Percentiles rank a stretch among this genome's conserved stretches.
These are phyloP conservation scores for Corinectria fuckeliana DNA, from an alignment of 2,329 filamentous ascomycete genomes.

Conservation along the genomic window DNA sequence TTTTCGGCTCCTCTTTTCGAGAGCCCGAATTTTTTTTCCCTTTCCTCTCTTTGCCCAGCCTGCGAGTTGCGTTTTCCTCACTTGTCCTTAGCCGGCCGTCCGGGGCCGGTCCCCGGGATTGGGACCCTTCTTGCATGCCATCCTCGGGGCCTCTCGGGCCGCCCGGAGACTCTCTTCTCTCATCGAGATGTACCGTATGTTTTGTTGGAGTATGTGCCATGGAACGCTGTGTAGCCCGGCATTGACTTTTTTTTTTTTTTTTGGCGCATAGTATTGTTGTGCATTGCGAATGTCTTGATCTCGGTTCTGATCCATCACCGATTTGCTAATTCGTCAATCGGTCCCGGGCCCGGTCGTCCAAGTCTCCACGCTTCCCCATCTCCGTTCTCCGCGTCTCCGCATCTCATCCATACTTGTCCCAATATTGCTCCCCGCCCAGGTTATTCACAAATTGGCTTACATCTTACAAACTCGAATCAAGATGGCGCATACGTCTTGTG, in stretches of 20 bases:
- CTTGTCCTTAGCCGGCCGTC: conserved; percentile 4
- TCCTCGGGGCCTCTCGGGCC: not conserved
- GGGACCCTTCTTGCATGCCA: not conserved
- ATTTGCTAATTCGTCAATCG: not conserved
- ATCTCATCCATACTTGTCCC: not conserved
- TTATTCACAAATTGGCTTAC: too few relatives aligned
- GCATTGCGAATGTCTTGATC: too few relatives aligned
- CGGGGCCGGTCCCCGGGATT: not conserved
- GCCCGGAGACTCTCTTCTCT: not conserved
- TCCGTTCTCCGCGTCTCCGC: not conserved
- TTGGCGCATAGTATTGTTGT: too few relatives aligned
- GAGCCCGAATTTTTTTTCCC: not conserved
- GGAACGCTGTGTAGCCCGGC: too few relatives aligned
- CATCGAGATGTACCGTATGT: not conserved
- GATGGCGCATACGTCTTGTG: not conserved
- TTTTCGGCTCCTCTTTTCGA: not conserved
- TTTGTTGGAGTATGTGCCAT: not conserved
- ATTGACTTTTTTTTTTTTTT: too few relatives aligned
- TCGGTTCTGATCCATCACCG: too few relatives aligned
- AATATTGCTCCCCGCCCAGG: not conserved
- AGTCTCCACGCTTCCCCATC: not conserved
- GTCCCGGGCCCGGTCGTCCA: not conserved
- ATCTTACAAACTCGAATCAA: too few relatives aligned
- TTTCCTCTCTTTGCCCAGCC: not conserved
- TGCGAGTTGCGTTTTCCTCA: not conserved